Percentiles rank a stretch among this genome's conserved stretches.
These are phyloP conservation scores for Rhizophagus clarus DNA, from an alignment of 192 early-diverging fungal species.

Conservation along the genomic window DNA sequence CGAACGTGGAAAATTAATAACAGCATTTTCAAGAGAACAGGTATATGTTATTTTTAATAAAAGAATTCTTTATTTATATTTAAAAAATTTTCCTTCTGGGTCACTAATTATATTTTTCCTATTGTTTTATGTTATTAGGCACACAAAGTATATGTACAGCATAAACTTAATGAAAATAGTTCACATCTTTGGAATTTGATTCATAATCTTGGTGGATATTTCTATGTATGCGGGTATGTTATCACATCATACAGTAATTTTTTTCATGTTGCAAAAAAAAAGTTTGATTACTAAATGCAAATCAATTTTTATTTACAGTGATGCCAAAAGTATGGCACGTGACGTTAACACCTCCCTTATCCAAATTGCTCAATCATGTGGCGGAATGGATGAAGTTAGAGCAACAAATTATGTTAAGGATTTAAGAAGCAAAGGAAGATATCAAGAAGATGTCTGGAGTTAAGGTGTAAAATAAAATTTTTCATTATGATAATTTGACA, in stretches of 20 bases:
- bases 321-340: slow-evolving; percentile 95
- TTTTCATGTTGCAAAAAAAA: background rate
- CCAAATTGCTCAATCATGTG: slow-evolving; percentile 67
- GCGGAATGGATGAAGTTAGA: slow-evolving; percentile 64
- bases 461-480: slow-evolving; percentile 35
- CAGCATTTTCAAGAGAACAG: slow-evolving; percentile 87
- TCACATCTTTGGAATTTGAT: slow-evolving; percentile 83
- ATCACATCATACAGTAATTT: background rate
- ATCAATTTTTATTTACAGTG: slow-evolving; percentile 44
- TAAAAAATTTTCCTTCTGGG: too few relatives aligned
- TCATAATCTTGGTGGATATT: slow-evolving; percentile 68
- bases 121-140: slow-evolving; percentile 30
- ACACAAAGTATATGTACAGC: slow-evolving; percentile 96
- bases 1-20: slow-evolving; percentile 70
- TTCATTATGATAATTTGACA: background rate
- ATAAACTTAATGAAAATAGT: slow-evolving; percentile 75
- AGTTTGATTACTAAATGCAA: background rate
- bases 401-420: slow-evolving; percentile 84
- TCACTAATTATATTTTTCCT: background rate
- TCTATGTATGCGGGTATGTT: slow-evolving; percentile 80
- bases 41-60: slow-evolving; percentile 33
- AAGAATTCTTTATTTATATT: too few relatives aligned
- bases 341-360: slow-evolving; percentile 77
- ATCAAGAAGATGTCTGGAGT: slow-evolving; percentile 96
- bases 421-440: slow-evolving; percentile 76